Evolutionary conservation across 768 basidiomycete genomes (phyloP).

Genomic region (Suillus hirtellus): DNA sequence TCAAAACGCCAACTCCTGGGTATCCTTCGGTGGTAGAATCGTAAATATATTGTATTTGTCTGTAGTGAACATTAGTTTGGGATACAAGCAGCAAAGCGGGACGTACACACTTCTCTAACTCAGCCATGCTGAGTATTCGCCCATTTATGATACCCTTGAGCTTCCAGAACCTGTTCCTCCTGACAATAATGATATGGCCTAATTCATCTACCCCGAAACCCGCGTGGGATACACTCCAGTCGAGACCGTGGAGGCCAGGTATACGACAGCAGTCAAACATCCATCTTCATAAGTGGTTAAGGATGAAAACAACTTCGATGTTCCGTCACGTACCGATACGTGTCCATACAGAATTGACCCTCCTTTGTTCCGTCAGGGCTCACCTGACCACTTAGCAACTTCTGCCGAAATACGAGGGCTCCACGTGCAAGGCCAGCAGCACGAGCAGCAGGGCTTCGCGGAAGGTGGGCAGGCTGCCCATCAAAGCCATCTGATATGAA

Average conservation of each 20-base stretch:
- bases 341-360: conserved; percentile 82
- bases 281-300: conserved; percentile 52
- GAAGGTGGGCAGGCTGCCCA: conserved; percentile 59
- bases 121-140: conserved; percentile 58
- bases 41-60: conserved; percentile 74
- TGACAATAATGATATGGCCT: conserved; percentile 83
- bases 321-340: conserved; percentile 56
- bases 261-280: conserved; percentile 91
- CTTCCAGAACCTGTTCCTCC: conserved; percentile 85
- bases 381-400: conserved; percentile 65
- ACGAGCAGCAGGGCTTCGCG: conserved; percentile 57
- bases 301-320: neutral
- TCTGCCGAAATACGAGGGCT: conserved; percentile 72
- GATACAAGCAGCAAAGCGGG: neutral
- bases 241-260: conserved; percentile 69
- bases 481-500: conserved; percentile 72
- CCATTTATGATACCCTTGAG: conserved; percentile 60
- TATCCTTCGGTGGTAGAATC: conserved; percentile 61
- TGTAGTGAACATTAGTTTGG: conserved; percentile 31
- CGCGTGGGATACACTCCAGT: conserved; percentile 76
- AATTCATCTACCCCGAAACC: conserved; percentile 46
- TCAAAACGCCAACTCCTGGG: conserved; percentile 76
- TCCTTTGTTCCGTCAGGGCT: conserved; percentile 68
- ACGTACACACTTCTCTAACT: conserved; percentile 58
- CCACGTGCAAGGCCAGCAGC: conserved; percentile 73